Conservation (phyloP, 495 filamentous ascomycete species). For the Neurospora discreta region DNA sequence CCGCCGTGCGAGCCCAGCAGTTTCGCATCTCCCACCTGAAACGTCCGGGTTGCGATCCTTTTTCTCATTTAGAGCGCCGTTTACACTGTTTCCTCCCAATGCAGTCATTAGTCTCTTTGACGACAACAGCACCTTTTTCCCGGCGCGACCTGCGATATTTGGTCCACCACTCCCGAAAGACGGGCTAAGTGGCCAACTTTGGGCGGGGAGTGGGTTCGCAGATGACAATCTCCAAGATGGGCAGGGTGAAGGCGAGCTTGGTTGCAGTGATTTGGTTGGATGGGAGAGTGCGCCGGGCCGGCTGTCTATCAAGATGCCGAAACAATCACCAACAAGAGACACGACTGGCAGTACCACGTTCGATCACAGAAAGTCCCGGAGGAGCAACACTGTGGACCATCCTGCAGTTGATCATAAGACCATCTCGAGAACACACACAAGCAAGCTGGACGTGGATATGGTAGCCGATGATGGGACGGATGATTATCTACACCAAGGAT, state of each 20-base stretch:
- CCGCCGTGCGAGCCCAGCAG: conserved; percentile 14
- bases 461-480: conserved; percentile 72
- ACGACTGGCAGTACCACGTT: conserved; percentile 4
- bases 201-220: conserved; percentile 83
- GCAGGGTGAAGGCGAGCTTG: conserved; percentile 74
- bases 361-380: conserved; percentile 8
- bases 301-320: conserved; percentile 9
- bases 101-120: conserved; percentile 93
- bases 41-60: conserved; percentile 28
- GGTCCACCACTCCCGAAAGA: conserved; percentile 65
- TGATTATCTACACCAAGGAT: conserved; percentile 70
- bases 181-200: conserved; percentile 74
- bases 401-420: conserved; percentile 16
- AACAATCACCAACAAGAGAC: conserved; percentile 12
- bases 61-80: conserved; percentile 40
- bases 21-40: conserved; percentile 15
- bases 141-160: conserved; percentile 87
- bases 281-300: conserved; percentile 50
- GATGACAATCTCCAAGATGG: conserved; percentile 56
- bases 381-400: conserved; percentile 9
- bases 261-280: conserved; percentile 92
- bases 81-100: conserved; percentile 82
- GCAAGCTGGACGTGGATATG: conserved; percentile 3
- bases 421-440: conserved; percentile 12
- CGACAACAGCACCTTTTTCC: conserved; percentile 94